phyloP scores from a whole-genome alignment of 805 yeast species.

The Jamesozyma rosinii region DNA sequence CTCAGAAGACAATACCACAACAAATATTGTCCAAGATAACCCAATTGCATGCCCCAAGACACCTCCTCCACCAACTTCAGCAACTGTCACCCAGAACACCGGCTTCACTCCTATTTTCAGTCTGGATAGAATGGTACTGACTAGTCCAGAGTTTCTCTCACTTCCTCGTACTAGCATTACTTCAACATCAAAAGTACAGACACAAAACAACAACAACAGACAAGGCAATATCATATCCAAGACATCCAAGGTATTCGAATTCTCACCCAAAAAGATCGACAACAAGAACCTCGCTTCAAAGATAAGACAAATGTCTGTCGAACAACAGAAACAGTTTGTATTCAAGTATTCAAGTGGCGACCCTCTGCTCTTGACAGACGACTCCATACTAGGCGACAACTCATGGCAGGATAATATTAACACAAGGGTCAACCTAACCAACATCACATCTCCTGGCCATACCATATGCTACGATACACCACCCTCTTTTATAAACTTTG shows the following conservation, averaged over 20 bases:
- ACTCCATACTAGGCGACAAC: slow-evolving; percentile 8
- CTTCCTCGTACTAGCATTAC: background rate
- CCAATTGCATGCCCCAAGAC: background rate
- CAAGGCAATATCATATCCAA: background rate
- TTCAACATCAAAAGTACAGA: background rate
- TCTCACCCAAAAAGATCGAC: background rate
- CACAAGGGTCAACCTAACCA: background rate
- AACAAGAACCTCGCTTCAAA: background rate
- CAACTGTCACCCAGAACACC: background rate
- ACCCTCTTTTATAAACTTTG: slow-evolving; percentile 24
- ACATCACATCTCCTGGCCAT: slow-evolving; percentile 2
- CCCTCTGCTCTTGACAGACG: slow-evolving; percentile 26
- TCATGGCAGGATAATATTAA: slow-evolving; percentile 3
- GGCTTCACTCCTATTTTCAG: background rate
- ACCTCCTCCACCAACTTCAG: background rate
- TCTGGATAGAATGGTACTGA: background rate
- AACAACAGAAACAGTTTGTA: slow-evolving; percentile 12
- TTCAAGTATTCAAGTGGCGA: slow-evolving; percentile 26
- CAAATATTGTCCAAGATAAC: background rate
- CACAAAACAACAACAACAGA: background rate
- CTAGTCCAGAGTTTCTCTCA: background rate
- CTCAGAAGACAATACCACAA: background rate
- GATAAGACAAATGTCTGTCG: background rate
- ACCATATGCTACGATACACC: slow-evolving; percentile 21
- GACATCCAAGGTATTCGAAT: background rate